Percentiles rank a stretch among this genome's conserved stretches.
Evolutionary conservation across 441 rosid genomes (phyloP).

Genomic region (Croton laevigatus): DNA sequence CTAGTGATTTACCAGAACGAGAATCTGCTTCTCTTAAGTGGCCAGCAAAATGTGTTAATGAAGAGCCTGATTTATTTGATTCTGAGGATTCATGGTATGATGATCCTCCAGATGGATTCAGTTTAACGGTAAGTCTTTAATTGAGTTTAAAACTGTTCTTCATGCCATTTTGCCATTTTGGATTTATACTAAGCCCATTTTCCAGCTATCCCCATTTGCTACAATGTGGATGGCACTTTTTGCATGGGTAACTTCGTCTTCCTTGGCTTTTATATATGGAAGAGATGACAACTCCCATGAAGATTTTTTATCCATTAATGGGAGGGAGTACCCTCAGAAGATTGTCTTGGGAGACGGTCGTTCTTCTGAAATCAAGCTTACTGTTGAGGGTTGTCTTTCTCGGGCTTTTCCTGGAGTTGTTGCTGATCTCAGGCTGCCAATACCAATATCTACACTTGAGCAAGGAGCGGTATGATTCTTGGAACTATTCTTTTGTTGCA

Average conservation of each 20-base stretch:
- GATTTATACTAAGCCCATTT: slow-evolving; percentile 8
- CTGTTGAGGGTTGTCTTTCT: slow-evolving; percentile 72
- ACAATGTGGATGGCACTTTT: slow-evolving; percentile 86
- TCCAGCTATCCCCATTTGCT: slow-evolving; percentile 80
- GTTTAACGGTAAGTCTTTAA: slow-evolving; percentile 53
- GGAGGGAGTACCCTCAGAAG: slow-evolving; percentile 65
- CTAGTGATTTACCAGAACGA: slow-evolving; percentile 32
- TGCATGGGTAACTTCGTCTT: slow-evolving; percentile 85
- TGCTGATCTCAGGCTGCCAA: slow-evolving; percentile 56
- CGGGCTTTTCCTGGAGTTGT: slow-evolving; percentile 76
- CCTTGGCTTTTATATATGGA: slow-evolving; percentile 82
- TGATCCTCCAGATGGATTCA: slow-evolving; percentile 81
- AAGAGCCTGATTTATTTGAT: slow-evolving; percentile 55
- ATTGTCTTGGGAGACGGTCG: slow-evolving; percentile 54
- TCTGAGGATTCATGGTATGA: slow-evolving; percentile 86
- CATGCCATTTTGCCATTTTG: slow-evolving; percentile 11
- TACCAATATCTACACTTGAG: slow-evolving; percentile 73
- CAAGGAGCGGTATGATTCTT: slow-evolving; percentile 62
- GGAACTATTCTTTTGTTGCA: slow-evolving; percentile 14
- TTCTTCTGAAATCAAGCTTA: slow-evolving; percentile 84
- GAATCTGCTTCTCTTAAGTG: slow-evolving; percentile 52
- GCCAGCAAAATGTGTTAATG: slow-evolving; percentile 65
- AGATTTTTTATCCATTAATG: slow-evolving; percentile 61
- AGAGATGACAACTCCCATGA: slow-evolving; percentile 71
- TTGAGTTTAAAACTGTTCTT: slow-evolving; percentile 5